A percentile compares a stretch with the other conserved stretches of the same genome.
Evolutionary conservation across 257 asterid species (phyloP).

Genomic region (Lantana camara): DNA sequence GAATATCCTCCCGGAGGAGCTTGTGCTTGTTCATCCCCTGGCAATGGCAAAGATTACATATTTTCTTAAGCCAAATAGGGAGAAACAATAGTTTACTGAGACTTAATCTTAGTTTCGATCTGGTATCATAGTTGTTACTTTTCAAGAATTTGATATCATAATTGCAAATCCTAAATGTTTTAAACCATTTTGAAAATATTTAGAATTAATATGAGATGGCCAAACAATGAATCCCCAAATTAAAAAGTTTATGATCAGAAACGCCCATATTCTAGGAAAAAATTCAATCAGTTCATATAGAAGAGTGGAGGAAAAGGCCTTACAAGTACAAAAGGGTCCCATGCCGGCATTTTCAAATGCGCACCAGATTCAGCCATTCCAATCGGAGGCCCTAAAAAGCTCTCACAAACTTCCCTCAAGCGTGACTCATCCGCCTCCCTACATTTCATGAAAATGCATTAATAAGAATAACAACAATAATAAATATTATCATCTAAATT

Average conservation of each 20-base stretch:
- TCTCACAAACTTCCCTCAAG: conserved; percentile 91
- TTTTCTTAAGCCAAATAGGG: too few relatives aligned
- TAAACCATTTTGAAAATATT: background rate
- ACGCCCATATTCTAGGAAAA: too few relatives aligned
- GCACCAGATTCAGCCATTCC: conserved; percentile 70
- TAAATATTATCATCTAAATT: background rate
- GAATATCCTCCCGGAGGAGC: conserved; percentile 92
- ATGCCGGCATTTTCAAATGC: conserved; percentile 46
- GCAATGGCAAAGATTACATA: conserved; percentile 9
- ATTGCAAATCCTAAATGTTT: background rate
- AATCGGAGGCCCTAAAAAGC: conserved; percentile 93
- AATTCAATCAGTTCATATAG: background rate
- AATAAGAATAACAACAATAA: conserved; percentile 16
- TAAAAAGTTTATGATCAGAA: too few relatives aligned
- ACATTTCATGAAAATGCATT: conserved; percentile 25
- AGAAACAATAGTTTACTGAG: too few relatives aligned
- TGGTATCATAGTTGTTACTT: too few relatives aligned
- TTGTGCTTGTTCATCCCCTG: conserved; percentile 95
- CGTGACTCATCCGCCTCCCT: conserved; percentile 96
- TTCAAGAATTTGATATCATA: too few relatives aligned
- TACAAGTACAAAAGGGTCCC: conserved; percentile 88
- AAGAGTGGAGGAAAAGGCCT: conserved; percentile 34
- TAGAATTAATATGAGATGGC: background rate
- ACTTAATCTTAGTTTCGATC: too few relatives aligned
- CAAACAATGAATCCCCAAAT: too few relatives aligned